phyloP scores from a whole-genome alignment of 2,329 filamentous ascomycete genomes.

The Nectriaceae sp. region DNA sequence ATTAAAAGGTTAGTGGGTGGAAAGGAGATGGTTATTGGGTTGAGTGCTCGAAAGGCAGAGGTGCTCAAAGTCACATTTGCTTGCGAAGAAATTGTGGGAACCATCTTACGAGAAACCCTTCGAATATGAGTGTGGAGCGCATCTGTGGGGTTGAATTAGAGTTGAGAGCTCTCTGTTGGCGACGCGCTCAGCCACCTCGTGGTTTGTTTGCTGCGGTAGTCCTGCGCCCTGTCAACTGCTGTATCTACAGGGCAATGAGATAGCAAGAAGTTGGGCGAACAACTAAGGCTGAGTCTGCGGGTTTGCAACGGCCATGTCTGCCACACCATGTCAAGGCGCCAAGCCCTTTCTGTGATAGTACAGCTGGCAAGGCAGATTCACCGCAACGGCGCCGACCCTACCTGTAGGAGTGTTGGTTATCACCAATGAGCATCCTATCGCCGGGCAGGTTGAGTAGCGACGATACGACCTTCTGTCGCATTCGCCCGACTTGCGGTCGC shows the following conservation, averaged over 20 bases:
- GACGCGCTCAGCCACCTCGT: background rate
- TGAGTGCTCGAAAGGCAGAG: constrained; percentile 53
- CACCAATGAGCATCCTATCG: too few species aligned
- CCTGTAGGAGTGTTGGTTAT: too few species aligned
- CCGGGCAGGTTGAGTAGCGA: too few species aligned
- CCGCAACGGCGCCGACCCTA: too few species aligned
- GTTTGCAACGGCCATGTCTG: background rate
- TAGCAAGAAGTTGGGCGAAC: background rate
- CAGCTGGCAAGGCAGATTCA: constrained; percentile 10
- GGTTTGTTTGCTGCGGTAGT: background rate
- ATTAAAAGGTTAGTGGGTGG: constrained; percentile 65
- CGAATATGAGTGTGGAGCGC: constrained; percentile 7
- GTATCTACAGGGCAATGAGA: background rate
- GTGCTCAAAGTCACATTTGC: constrained; percentile 70
- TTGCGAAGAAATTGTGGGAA: constrained; percentile 82
- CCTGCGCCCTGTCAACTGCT: too few species aligned
- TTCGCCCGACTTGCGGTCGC: too few species aligned
- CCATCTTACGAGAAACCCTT: constrained; percentile 38
- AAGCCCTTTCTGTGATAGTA: background rate
- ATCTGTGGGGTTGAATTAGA: background rate
- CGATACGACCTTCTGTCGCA: too few species aligned
- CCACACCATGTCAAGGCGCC: background rate
- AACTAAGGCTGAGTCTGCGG: background rate
- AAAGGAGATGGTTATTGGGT: constrained; percentile 56
- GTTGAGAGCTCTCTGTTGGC: background rate